These are phyloP conservation scores for Diaporthe helianthi DNA, from an alignment of 2,329 filamentous ascomycete species.

Conservation along the genomic window DNA sequence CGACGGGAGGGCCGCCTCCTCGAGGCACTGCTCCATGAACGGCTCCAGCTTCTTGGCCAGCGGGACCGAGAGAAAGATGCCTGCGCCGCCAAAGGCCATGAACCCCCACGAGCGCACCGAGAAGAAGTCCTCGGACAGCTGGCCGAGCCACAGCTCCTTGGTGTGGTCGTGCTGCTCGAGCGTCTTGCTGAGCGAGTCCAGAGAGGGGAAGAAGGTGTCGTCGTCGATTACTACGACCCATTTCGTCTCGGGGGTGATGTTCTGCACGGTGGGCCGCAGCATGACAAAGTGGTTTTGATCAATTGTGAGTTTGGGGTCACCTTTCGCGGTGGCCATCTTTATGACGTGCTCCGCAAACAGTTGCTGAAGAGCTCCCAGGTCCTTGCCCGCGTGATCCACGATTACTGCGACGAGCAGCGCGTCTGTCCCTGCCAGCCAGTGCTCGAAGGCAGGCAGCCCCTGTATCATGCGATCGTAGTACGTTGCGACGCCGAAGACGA, in stretches of 20 bases:
- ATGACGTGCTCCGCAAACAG: slow-evolving; percentile 44
- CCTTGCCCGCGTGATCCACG: slow-evolving; percentile 47
- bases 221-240: slow-evolving; percentile 68
- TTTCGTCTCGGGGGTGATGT: slow-evolving; percentile 51
- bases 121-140: slow-evolving; percentile 62
- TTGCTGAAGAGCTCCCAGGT: slow-evolving; percentile 42
- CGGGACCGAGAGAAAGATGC: slow-evolving; percentile 63
- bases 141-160: slow-evolving; percentile 60
- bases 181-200: slow-evolving; percentile 56
- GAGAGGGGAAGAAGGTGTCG: slow-evolving; percentile 68
- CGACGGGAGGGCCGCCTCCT: slow-evolving; percentile 40
- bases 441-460: slow-evolving; percentile 58
- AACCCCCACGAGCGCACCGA: slow-evolving; percentile 59
- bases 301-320: slow-evolving; percentile 46
- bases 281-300: slow-evolving; percentile 66
- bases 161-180: slow-evolving; percentile 57
- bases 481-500: slow-evolving; percentile 66
- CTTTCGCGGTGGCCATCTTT: slow-evolving; percentile 35
- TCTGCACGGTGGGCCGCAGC: slow-evolving; percentile 55
- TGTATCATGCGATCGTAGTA: slow-evolving; percentile 56
- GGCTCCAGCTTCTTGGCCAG: slow-evolving; percentile 56
- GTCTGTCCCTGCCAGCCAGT: slow-evolving; percentile 61
- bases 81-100: slow-evolving; percentile 68
- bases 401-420: slow-evolving; percentile 60
- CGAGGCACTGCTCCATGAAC: slow-evolving; percentile 57